Evolutionary conservation across 2,329 filamentous ascomycete species (phyloP), one percentile per base, ranked within the genome.

Genomic region (Hysterium pulicare): DNA sequence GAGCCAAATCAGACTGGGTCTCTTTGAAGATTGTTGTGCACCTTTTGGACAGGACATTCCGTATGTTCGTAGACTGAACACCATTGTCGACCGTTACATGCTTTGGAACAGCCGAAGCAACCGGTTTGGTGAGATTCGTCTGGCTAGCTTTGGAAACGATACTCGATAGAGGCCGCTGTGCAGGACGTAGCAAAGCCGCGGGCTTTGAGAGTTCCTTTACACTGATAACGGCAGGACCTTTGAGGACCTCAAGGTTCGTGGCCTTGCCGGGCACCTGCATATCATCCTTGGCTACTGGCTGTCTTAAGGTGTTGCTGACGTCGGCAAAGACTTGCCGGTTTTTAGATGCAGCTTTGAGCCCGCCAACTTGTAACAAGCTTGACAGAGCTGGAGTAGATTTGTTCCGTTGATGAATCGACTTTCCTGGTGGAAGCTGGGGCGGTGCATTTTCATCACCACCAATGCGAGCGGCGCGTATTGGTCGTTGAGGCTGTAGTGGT

Each of bases 291-390:
- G 58, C 54, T 49, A 60, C 22, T 21, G 54, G 57, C 33, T 59
- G 56, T 40, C 59, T 68, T 31, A 74, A 60, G 34, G 77, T 82
- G 59, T 90, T 91, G 73, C 86, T 93, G 48, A 93, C 78, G 63
- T 95, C 90, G 38, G 81, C 86, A 67, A 94, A 90, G 10, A 82
- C 87, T 48, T 83, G 82, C 53, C 90, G 83, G 72, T 90, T 93
- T 42, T 83, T 75, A 44, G 79, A 75, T 38, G 79, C 75, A 41
- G 76, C 76, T 66, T 84, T 87, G 50, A 83, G 68, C 30, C 73
- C 75, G 44, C 71, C 75, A 38, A 73, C 75, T 48, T 76, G 71
- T 47, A 76, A 62, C 46, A 79, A 58, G 53, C 73, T 74, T 35
- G 70, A 87, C 53, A 76, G 78, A 68, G 69, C 84, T 67, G 66